Percentiles rank a stretch among this genome's conserved stretches.
Conservation (phyloP, 1,284 basidiomycete genomes). For the Papiliotrema flavescens region DNA sequence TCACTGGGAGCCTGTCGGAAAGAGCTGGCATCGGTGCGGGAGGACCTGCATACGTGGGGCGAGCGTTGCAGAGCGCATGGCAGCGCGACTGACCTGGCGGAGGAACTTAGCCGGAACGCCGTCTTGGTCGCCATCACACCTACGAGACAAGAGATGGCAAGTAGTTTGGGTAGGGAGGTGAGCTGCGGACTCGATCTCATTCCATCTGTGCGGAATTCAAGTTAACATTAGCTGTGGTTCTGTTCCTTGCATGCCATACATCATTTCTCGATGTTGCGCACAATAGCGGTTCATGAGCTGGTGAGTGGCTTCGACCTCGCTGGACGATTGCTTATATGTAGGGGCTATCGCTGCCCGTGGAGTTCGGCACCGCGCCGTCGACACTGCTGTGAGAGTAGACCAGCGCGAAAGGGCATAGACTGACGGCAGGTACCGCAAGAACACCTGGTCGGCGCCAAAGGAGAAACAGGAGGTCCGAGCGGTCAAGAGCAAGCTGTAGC, state of each 20-base stretch:
- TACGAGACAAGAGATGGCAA: conserved; percentile 33
- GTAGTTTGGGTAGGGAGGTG: conserved; percentile 40
- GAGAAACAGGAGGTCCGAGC: conserved; percentile 14
- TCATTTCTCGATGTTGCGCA: conserved; percentile 45
- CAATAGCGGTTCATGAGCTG: conserved; percentile 47
- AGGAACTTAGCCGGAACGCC: conserved; percentile 25
- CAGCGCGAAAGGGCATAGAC: background rate
- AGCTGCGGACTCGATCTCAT: conserved; percentile 7
- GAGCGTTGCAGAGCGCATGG: conserved; percentile 4
- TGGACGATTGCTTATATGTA: conserved; percentile 2
- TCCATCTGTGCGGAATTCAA: background rate
- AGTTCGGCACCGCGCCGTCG: conserved; percentile 45
- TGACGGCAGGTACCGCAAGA: conserved; percentile 22
- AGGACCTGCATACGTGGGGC: conserved; percentile 24
- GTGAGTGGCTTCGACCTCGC: conserved; percentile 14
- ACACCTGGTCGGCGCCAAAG: conserved; percentile 14
- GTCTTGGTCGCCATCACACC: conserved; percentile 38
- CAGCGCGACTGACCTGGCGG: conserved; percentile 14
- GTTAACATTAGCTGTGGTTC: conserved; percentile 41
- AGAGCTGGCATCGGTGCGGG: conserved; percentile 22
- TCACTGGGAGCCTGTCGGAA: conserved; percentile 21
- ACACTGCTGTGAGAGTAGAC: conserved; percentile 30
- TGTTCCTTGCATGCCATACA: conserved; percentile 44
- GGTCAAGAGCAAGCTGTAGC: conserved; percentile 11
- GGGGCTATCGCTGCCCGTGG: conserved; percentile 37